Evolutionary conservation across 1,139 yeast genomes (phyloP), one percentile per base, ranked within the genome.

Genomic region (Wickerhamomyces sp.): DNA sequence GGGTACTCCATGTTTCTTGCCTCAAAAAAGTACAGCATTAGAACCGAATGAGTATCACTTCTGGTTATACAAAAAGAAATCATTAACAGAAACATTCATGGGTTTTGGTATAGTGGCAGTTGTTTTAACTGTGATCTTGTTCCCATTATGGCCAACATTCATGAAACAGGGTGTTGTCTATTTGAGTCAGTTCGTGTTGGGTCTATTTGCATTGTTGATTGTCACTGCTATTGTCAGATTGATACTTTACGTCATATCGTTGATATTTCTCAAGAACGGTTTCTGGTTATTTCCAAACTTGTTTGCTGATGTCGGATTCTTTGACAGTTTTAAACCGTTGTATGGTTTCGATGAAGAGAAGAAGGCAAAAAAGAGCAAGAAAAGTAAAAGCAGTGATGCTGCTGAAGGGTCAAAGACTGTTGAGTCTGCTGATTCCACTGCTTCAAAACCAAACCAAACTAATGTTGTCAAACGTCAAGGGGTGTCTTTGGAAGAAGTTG

Each of bases 281-380:
- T 72, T 93, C 55, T 91, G 99, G 98, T 61, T 91, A 33, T 91
- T 86, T 71, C 99, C 99, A 40, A 91, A 91, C 58, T 68, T 91
- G 56, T 91, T 89, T 62, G 98, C 82, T 42, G 99, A 91, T 56
- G 89, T 94, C 50, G 96, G 97, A 18, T 85, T 93, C 45, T 58
- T 91, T 45, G 97, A 89, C 43, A 83, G 95, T 67, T 91, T 93
- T 67, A 72, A 72, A 47, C 99, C 99, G 3, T 49, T 82, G 7
- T 91, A 85, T 57, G 94, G 78, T 6, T 91, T 95, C 89, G 88
- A 87, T 51, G 85, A 72, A 32, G 22, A 27, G 9, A 25, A 25
- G 27, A 25, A 25, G 27, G 54, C 58, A 52, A 60, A 46, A 50
- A 51, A 38, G 54, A 55, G 49, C 49, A 59, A 50, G 52, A 23